Evolutionary conservation across 495 filamentous ascomycete genomes (phyloP).

Genomic region (Aspergillus egyptiacus): DNA sequence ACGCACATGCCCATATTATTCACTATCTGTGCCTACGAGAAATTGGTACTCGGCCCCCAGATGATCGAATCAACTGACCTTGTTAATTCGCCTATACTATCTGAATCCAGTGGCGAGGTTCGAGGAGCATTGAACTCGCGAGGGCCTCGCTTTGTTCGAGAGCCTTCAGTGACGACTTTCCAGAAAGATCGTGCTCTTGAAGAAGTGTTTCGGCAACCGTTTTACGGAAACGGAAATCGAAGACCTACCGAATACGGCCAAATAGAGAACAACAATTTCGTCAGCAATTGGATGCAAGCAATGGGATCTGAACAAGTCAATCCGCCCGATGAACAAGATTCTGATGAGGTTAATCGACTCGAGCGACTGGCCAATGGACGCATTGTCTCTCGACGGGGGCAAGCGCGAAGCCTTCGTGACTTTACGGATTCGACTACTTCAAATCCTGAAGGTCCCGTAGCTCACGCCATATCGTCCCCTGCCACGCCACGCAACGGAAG

Average conservation of each 20-base stretch:
- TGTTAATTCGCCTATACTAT: slow-evolving; percentile 42
- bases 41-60: slow-evolving; percentile 57
- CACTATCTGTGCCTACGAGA: slow-evolving; percentile 82
- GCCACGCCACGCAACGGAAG: slow-evolving; percentile 25
- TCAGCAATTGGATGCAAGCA: slow-evolving; percentile 81
- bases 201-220: slow-evolving; percentile 74
- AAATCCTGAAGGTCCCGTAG: slow-evolving; percentile 50
- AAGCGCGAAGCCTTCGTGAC: slow-evolving; percentile 34
- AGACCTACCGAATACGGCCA: slow-evolving; percentile 49
- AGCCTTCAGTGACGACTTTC: slow-evolving; percentile 75
- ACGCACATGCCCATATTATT: slow-evolving; percentile 85
- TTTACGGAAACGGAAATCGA: slow-evolving; percentile 37
- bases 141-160: slow-evolving; percentile 56
- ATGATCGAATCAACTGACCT: slow-evolving; percentile 75
- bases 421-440: slow-evolving; percentile 50
- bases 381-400: slow-evolving; percentile 28
- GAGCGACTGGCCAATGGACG: slow-evolving; percentile 39
- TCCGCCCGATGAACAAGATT: slow-evolving; percentile 58
- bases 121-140: slow-evolving; percentile 58
- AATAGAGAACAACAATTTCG: slow-evolving; percentile 62
- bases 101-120: slow-evolving; percentile 23
- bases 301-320: slow-evolving; percentile 58
- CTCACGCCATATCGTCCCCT: slow-evolving; percentile 26
- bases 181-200: slow-evolving; percentile 89
- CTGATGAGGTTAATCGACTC: slow-evolving; percentile 50